These are phyloP conservation scores for Clavispora phyllophila DNA, from an alignment of 805 yeast genomes.

Conservation along the genomic window DNA sequence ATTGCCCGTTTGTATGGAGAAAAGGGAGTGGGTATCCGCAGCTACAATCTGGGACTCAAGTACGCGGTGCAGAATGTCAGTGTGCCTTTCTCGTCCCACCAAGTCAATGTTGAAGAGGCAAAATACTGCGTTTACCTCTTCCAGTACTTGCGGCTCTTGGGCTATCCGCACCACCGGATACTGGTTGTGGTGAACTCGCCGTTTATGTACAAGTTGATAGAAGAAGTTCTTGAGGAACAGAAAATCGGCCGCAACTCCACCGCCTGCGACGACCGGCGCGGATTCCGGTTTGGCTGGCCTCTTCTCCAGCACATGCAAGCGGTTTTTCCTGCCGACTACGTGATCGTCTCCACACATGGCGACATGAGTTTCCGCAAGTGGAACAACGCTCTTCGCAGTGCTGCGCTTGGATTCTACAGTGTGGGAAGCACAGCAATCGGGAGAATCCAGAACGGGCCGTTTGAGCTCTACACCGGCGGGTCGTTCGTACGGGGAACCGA, in stretches of 20 bases:
- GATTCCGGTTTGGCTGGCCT: slow-evolving; percentile 8
- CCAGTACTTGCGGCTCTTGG: slow-evolving; percentile 42
- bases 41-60: slow-evolving; percentile 6
- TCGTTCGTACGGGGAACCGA: not conserved
- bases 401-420: slow-evolving; percentile 5
- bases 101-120: slow-evolving; percentile 30
- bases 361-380: slow-evolving; percentile 1
- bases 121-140: slow-evolving; percentile 41
- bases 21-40: not conserved
- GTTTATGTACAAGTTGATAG: slow-evolving; percentile 38
- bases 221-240: slow-evolving; percentile 33
- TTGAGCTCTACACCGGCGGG: slow-evolving; percentile 2
- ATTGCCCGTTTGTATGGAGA: not conserved
- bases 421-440: slow-evolving; percentile 6
- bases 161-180: slow-evolving; percentile 36
- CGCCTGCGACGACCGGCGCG: slow-evolving; percentile 1
- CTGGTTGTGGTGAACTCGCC: slow-evolving; percentile 37
- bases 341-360: slow-evolving; percentile 10
- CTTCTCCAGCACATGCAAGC: slow-evolving; percentile 3
- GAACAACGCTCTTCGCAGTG: slow-evolving; percentile 1
- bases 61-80: slow-evolving; percentile 7
- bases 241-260: slow-evolving; percentile 14
- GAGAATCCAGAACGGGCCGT: slow-evolving; percentile 4
- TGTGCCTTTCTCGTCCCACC: slow-evolving; percentile 2
- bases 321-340: slow-evolving; percentile 3